These are phyloP conservation scores for Neurospora sp. DNA, from an alignment of 495 filamentous ascomycete genomes.

Conservation along the genomic window DNA sequence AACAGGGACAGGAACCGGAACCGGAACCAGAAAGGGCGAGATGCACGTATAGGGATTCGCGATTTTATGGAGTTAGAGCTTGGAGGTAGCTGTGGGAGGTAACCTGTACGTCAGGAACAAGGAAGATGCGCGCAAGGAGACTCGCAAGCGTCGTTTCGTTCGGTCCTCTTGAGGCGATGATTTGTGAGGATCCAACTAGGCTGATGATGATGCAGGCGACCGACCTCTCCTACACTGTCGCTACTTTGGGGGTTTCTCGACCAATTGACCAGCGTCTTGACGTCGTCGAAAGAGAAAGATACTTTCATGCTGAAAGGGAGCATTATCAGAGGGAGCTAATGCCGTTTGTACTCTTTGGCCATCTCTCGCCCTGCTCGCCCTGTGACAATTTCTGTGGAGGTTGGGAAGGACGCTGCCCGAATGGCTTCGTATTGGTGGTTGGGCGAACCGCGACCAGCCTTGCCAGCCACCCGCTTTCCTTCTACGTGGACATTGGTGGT, in stretches of 20 bases:
- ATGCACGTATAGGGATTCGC: neutral
- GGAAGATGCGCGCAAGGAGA: neutral
- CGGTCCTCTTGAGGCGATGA: neutral
- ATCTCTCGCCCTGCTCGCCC: neutral
- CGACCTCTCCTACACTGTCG: neutral
- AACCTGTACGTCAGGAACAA: neutral
- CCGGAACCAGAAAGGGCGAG: neutral
- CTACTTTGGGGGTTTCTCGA: neutral
- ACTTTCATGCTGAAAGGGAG: neutral
- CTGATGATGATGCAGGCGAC: neutral
- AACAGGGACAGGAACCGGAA: neutral
- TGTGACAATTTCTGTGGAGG: neutral
- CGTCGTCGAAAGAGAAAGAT: neutral
- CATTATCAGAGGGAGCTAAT: neutral
- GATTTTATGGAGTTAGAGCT: neutral
- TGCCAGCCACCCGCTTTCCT: neutral
- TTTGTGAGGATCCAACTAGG: neutral
- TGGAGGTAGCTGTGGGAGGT: neutral
- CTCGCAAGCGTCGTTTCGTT: neutral
- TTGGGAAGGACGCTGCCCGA: neutral
- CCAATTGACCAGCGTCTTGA: neutral
- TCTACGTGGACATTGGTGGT: neutral
- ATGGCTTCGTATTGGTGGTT: neutral
- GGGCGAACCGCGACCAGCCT: neutral
- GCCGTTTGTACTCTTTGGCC: neutral